phyloP scores from a whole-genome alignment of 1,284 basidiomycete species.

The Melanopsichium pennsylvanicum region DNA sequence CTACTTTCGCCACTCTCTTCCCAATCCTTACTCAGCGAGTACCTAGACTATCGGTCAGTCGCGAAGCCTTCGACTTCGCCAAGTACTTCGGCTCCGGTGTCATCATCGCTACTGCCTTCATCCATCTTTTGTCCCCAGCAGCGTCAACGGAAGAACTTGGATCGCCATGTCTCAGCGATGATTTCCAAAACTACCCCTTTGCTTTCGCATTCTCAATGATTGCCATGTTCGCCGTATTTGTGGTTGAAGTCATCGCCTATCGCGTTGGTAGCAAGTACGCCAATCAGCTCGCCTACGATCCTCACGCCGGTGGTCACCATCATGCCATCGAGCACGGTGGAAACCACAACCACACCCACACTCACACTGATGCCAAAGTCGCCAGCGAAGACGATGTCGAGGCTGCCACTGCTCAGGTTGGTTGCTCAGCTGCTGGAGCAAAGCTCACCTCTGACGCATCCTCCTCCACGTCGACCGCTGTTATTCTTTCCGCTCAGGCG shows the following conservation, averaged over 20 bases:
- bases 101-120: constrained; percentile 77
- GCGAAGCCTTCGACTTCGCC: constrained; percentile 71
- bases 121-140: constrained; percentile 65
- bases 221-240: constrained; percentile 57
- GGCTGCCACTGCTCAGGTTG: background rate
- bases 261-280: constrained; percentile 52
- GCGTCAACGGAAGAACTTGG: constrained; percentile 51
- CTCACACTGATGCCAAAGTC: constrained; percentile 5
- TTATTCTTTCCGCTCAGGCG: constrained; percentile 44
- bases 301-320: constrained; percentile 61
- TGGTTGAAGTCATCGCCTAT: constrained; percentile 62
- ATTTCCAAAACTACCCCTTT: constrained; percentile 57
- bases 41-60: constrained; percentile 60
- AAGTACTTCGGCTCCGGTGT: constrained; percentile 87
- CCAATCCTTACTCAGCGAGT: constrained; percentile 78
- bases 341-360: constrained; percentile 2
- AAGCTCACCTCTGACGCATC: constrained; percentile 21
- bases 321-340: constrained; percentile 55
- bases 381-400: constrained; percentile 13
- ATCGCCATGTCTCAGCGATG: constrained; percentile 47
- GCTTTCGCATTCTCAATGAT: constrained; percentile 63
- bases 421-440: constrained; percentile 13
- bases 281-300: constrained; percentile 55
- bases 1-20: constrained; percentile 76
- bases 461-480: background rate